These are phyloP conservation scores for Botryotinia convoluta DNA, from an alignment of 2,329 filamentous ascomycete species.

Conservation along the genomic window DNA sequence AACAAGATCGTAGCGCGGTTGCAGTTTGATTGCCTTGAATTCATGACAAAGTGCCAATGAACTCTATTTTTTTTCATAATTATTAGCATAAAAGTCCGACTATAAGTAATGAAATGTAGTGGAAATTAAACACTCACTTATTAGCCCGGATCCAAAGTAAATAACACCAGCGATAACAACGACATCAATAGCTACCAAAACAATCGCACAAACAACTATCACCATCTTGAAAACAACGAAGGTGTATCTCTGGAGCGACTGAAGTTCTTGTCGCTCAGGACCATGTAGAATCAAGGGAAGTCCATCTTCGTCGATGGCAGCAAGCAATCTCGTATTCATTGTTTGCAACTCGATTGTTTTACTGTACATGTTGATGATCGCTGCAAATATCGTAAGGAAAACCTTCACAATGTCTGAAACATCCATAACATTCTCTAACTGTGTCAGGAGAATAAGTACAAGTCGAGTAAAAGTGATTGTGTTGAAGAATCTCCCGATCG, in stretches of 20 bases:
- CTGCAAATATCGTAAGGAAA: neutral
- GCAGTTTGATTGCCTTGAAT: neutral
- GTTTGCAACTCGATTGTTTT: neutral
- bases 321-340: neutral
- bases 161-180: too few species aligned
- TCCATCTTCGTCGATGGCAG: neutral
- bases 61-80: neutral
- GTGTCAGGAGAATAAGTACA: neutral
- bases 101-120: neutral
- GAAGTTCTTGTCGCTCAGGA: neutral
- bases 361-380: neutral
- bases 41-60: neutral
- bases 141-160: neutral
- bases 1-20: neutral
- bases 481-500: accelerated
- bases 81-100: neutral
- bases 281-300: neutral
- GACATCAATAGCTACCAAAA: neutral
- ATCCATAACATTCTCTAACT: neutral
- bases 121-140: neutral
- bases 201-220: too few species aligned
- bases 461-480: neutral
- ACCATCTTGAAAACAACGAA: neutral
- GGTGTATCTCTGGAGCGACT: neutral
- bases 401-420: neutral